Evolutionary conservation across 2,329 filamentous ascomycete genomes (phyloP).

Genomic region (Orbilia oligospora): DNA sequence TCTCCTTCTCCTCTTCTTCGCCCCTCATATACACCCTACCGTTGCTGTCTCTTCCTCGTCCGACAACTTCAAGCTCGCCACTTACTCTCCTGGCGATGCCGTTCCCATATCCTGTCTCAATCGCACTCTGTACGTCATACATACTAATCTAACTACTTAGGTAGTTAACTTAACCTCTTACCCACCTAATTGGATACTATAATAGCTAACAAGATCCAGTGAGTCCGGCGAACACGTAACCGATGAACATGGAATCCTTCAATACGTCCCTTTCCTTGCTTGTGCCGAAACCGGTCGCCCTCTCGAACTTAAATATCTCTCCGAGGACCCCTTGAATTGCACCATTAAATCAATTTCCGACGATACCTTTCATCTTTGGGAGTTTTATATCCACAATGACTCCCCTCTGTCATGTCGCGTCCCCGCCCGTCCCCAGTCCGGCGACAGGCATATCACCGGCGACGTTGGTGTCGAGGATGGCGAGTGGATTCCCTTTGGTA

Average conservation of each 20-base stretch:
- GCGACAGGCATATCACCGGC: slow-evolving; percentile 66
- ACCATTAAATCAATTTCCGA: slow-evolving; percentile 83
- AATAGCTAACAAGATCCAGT: slow-evolving; percentile 69
- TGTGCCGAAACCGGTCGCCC: slow-evolving; percentile 90
- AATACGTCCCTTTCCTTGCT: slow-evolving; percentile 90
- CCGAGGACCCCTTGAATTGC: slow-evolving; percentile 80
- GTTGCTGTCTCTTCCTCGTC: slow-evolving; percentile 41
- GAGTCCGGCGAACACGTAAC: slow-evolving; percentile 92
- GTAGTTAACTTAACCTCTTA: too few relatives aligned
- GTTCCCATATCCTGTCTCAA: slow-evolving; percentile 59
- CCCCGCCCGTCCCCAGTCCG: slow-evolving; percentile 78
- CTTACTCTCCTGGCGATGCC: slow-evolving; percentile 42
- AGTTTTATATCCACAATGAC: slow-evolving; percentile 98
- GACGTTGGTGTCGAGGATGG: slow-evolving; percentile 72
- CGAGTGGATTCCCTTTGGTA: slow-evolving; percentile 63
- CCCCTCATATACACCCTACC: background rate
- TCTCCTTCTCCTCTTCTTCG: too few relatives aligned
- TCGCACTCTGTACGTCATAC: slow-evolving; percentile 41
- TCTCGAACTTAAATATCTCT: slow-evolving; percentile 87
- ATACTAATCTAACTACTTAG: too few relatives aligned
- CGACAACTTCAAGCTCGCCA: slow-evolving; percentile 45
- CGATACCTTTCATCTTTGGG: slow-evolving; percentile 87
- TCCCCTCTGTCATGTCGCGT: slow-evolving; percentile 92
- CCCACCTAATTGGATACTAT: too few relatives aligned
- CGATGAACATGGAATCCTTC: slow-evolving; percentile 80